Percentiles rank a stretch among this genome's conserved stretches.
These are phyloP conservation scores for Globisporangium uncinulatum DNA, from an alignment of 352 stramenopile species.

Conservation along the genomic window DNA sequence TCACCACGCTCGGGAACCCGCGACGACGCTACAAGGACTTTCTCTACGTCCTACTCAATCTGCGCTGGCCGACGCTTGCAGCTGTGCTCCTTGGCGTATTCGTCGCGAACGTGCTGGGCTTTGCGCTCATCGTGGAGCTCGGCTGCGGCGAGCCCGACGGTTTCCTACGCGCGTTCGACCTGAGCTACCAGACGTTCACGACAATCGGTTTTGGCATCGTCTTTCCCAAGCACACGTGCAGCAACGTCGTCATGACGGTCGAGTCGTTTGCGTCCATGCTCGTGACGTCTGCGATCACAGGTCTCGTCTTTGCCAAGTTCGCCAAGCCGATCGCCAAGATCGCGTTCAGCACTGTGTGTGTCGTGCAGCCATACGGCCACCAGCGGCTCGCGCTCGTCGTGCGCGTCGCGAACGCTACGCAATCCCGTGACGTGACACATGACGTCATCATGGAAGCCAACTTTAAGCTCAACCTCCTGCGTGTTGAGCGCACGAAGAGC, in stretches of 20 bases:
- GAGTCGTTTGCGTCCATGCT: constrained; percentile 83
- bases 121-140: constrained; percentile 39
- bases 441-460: constrained; percentile 82
- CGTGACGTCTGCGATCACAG: constrained; percentile 68
- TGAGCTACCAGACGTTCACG: constrained; percentile 84
- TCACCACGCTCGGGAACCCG: constrained; percentile 57
- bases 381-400: constrained; percentile 71
- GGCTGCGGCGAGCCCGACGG: constrained; percentile 45
- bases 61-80: constrained; percentile 71
- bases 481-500: constrained; percentile 47
- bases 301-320: constrained; percentile 84
- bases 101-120: constrained; percentile 56
- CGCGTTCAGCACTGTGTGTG: constrained; percentile 74
- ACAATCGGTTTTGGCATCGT: constrained; percentile 82
- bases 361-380: constrained; percentile 71
- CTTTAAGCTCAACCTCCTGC: constrained; percentile 76
- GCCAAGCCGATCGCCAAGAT: constrained; percentile 73
- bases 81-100: constrained; percentile 58
- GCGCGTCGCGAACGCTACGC: constrained; percentile 72
- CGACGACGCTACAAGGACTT: constrained; percentile 78
- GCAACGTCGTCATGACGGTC: constrained; percentile 64
- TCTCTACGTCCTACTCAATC: constrained; percentile 77
- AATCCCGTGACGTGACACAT: constrained; percentile 71
- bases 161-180: constrained; percentile 59
- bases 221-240: constrained; percentile 57